Conservation (phyloP, 495 filamentous ascomycete species). For the Saxispiralis lemnorum region DNA sequence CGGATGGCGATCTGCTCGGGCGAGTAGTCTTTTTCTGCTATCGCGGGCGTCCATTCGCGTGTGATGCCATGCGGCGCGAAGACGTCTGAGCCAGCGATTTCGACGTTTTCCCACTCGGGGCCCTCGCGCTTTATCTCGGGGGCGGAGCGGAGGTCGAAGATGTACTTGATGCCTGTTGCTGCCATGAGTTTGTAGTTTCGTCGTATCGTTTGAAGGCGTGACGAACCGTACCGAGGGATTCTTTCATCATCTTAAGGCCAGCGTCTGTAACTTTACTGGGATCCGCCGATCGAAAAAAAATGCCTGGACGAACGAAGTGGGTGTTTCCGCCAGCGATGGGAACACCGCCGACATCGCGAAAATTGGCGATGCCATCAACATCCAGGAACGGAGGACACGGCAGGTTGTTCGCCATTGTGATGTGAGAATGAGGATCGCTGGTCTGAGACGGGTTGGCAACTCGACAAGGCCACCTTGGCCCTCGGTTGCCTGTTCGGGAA, state of each 20-base stretch:
- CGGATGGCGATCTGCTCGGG: conserved; percentile 25
- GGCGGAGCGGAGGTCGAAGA: conserved; percentile 22
- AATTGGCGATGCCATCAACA: conserved; percentile 22
- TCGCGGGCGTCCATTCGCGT: conserved; percentile 23
- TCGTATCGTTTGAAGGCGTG: background rate
- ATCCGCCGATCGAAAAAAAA: conserved; percentile 24
- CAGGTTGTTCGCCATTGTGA: conserved; percentile 1
- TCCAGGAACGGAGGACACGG: conserved; percentile 23
- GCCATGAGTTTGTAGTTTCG: background rate
- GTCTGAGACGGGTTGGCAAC: no score
- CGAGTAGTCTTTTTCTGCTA: conserved; percentile 23
- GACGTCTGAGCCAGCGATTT: conserved; percentile 7
- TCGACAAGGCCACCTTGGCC: no score
- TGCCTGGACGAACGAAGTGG: conserved; percentile 15
- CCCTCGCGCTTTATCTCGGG: conserved; percentile 15
- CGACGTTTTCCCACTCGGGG: conserved; percentile 11
- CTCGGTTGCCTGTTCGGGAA: no score
- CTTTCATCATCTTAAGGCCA: conserved; percentile 15
- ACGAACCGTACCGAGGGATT: conserved; percentile 14
- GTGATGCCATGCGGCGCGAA: conserved; percentile 12
- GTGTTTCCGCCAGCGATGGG: conserved; percentile 1
- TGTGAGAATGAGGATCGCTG: no score
- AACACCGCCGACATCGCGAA: conserved; percentile 22
- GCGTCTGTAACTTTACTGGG: conserved; percentile 14
- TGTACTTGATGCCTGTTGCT: conserved; percentile 13